Evolutionary conservation across 2,329 filamentous ascomycete species (phyloP).

Genomic region (Cytospora schulzeri): DNA sequence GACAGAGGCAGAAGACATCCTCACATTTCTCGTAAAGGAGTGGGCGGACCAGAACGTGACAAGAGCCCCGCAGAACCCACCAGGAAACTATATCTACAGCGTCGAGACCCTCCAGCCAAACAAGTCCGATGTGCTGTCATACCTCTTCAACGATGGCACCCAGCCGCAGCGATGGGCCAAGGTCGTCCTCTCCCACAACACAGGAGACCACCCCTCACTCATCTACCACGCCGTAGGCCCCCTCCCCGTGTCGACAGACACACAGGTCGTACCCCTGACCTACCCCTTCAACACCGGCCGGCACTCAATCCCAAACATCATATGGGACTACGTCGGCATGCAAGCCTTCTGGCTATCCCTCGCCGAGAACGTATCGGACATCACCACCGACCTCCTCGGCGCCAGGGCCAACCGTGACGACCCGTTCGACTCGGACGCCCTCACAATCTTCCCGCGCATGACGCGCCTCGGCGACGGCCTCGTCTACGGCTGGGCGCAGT

Average conservation of each 20-base stretch:
- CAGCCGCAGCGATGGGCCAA: slow-evolving; percentile 47
- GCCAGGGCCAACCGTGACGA: slow-evolving; percentile 38
- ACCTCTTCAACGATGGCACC: slow-evolving; percentile 41
- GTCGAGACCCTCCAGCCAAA: slow-evolving; percentile 52
- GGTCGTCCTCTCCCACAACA: slow-evolving; percentile 49
- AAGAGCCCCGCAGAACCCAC: slow-evolving; percentile 38
- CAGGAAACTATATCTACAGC: slow-evolving; percentile 50
- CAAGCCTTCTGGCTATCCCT: slow-evolving; percentile 41
- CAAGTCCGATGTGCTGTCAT: slow-evolving; percentile 49
- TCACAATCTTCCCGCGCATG: slow-evolving; percentile 41
- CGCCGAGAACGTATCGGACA: slow-evolving; percentile 39
- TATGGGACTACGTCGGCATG: slow-evolving; percentile 37
- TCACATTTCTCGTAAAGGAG: slow-evolving; percentile 44
- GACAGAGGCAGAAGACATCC: slow-evolving; percentile 46
- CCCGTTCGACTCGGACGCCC: slow-evolving; percentile 37
- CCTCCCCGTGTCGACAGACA: slow-evolving; percentile 44
- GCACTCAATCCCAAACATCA: slow-evolving; percentile 41
- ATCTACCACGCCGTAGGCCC: slow-evolving; percentile 54
- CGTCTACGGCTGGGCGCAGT: slow-evolving; percentile 44
- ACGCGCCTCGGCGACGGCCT: slow-evolving; percentile 41
- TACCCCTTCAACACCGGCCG: slow-evolving; percentile 49
- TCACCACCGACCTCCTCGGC: slow-evolving; percentile 44
- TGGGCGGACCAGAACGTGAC: slow-evolving; percentile 49
- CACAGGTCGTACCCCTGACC: slow-evolving; percentile 42
- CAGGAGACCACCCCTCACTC: slow-evolving; percentile 44